Evolutionary conservation across 2,329 filamentous ascomycete genomes (phyloP).

Genomic region (Teratosphaeria zuluensis): DNA sequence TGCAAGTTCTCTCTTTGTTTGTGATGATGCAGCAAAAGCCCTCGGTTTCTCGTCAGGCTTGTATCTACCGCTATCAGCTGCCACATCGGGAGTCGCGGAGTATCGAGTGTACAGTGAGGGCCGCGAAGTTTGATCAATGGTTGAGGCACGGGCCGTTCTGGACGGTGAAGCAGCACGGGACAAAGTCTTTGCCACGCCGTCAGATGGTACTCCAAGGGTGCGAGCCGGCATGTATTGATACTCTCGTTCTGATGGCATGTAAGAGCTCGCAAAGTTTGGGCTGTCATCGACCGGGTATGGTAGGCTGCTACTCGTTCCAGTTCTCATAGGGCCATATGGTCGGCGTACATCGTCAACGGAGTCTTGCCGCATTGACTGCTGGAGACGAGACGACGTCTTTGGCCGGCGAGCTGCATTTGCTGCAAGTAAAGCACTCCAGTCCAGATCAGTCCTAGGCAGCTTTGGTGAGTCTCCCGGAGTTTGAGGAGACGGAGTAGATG

Average conservation of each 20-base stretch:
- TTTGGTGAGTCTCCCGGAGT: slow-evolving; percentile 16
- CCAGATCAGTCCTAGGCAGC: slow-evolving; percentile 21
- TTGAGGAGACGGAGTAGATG: slow-evolving; percentile 17
- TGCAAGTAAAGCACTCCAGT: slow-evolving; percentile 21
- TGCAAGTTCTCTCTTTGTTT: slow-evolving; percentile 37
- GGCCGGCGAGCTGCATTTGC: slow-evolving; percentile 16
- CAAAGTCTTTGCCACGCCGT: slow-evolving; percentile 6
- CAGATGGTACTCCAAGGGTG: slow-evolving; percentile 4
- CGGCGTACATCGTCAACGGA: slow-evolving; percentile 7
- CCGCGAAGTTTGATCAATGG: background rate
- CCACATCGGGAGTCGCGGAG: slow-evolving; percentile 6
- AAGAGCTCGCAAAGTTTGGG: slow-evolving; percentile 17
- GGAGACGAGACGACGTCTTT: slow-evolving; percentile 19
- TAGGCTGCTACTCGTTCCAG: slow-evolving; percentile 12
- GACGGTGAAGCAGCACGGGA: slow-evolving; percentile 10
- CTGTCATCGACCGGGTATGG: slow-evolving; percentile 40
- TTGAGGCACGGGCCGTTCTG: slow-evolving; percentile 4
- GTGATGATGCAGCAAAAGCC: slow-evolving; percentile 15
- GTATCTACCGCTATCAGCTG: slow-evolving; percentile 3
- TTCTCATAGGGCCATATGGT: background rate
- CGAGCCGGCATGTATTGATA: slow-evolving; percentile 27
- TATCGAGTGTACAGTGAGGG: slow-evolving; percentile 6
- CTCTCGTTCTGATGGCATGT: slow-evolving; percentile 35
- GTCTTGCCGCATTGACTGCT: slow-evolving; percentile 12
- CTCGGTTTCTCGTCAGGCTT: slow-evolving; percentile 1